phyloP scores from a whole-genome alignment of 192 early-diverging fungal species.

The Coemansia sp. region DNA sequence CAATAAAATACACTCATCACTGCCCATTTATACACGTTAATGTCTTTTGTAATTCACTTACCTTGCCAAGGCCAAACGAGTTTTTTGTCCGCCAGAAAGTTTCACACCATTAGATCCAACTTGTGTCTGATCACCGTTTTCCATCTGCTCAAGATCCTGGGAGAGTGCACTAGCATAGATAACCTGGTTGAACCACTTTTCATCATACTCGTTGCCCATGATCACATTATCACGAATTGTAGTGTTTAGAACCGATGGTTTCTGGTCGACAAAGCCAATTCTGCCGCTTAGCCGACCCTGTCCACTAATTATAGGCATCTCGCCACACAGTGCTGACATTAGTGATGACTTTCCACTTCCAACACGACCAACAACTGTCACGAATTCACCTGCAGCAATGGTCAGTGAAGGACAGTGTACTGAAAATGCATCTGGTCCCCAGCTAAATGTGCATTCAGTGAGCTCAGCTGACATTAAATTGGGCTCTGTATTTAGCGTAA shows the following conservation, averaged over 20 bases:
- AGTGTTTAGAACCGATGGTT: not conserved
- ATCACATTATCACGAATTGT: not conserved
- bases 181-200: not conserved
- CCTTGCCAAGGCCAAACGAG: too few relatives aligned
- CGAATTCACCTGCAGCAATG: not conserved
- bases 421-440: conserved; percentile 42
- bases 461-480: conserved; percentile 12
- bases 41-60: too few relatives aligned
- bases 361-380: not conserved
- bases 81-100: too few relatives aligned
- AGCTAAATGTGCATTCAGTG: conserved; percentile 28
- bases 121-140: not conserved
- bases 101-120: too few relatives aligned
- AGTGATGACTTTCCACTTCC: not conserved
- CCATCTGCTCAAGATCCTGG: not conserved
- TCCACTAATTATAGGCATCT: not conserved
- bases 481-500: not conserved
- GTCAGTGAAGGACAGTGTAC: conserved; percentile 56
- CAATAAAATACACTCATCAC: too few relatives aligned
- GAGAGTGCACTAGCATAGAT: not conserved
- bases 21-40: too few relatives aligned
- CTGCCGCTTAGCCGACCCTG: not conserved
- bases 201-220: not conserved
- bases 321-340: not conserved
- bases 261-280: not conserved